Base-by-base conservation (phyloP, 768 basidiomycete species). In the Multifurca ochricompacta region DNA sequence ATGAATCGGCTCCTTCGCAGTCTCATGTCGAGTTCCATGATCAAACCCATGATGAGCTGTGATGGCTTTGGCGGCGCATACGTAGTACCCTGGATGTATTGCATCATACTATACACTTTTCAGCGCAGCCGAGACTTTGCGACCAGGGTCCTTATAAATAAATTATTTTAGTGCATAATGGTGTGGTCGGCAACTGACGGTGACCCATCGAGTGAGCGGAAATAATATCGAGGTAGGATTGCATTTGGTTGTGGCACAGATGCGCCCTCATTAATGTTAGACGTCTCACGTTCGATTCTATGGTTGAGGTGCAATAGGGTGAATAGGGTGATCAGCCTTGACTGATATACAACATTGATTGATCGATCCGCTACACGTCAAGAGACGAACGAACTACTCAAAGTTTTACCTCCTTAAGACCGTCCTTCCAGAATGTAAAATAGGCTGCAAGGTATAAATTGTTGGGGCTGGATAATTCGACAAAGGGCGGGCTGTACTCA, bases 361-460 rank as follows among this genome's bases (percentile, higher is more conserved):
- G 44, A 27, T 60, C 8, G 51, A 56, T 42, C 46, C 49, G 39
- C 60, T 46, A 42, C 48, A 53, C 46, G 31, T 48, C 21, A 58
- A 46, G 37, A 35, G 8, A 43, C 13, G 41, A 23, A 49, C 58
- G 30, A 47, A 61, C 66, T 67, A 13, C 35, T 66, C 64, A 91
- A 59, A 83, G 76, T 70, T 92, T 92, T 56, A 78, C 66, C 69
- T 82, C 77, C 73, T 93, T 91, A 61, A 93, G 70, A 35, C 96
- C 95, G 71, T 97, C 81, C 73, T 88, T 95, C 94, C 94, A 97
- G 78, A 94, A 89, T 30, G 85, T 93, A 70, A 95, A 81, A 69
- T 88, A 94, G 47, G 91, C 91, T 87, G 62, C 44, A 46, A 55
- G 18, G 45, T 28, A 40, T 56, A 32, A 61, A 53, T 52, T 57